These are phyloP conservation scores for Exophiala spinifera DNA, from an alignment of 2,329 filamentous ascomycete genomes.

Conservation along the genomic window DNA sequence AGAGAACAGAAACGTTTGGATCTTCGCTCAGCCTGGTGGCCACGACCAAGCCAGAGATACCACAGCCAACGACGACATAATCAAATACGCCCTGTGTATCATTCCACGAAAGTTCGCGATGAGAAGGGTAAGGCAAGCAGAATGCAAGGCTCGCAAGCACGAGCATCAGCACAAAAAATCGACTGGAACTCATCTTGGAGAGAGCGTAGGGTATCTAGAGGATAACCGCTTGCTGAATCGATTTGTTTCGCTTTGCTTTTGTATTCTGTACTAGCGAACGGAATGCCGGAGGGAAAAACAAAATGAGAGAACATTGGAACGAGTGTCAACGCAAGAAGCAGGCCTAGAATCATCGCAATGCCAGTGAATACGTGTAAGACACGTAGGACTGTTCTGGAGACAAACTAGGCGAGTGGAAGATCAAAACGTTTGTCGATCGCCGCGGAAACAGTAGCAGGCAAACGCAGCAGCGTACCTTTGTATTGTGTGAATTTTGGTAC, in stretches of 20 bases:
- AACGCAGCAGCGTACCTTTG: no score
- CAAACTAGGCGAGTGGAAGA: no score
- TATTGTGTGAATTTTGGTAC: no score
- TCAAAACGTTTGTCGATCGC: no score
- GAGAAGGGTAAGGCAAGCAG: not conserved
- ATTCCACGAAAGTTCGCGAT: not conserved
- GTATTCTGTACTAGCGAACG: not conserved
- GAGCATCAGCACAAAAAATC: not conserved
- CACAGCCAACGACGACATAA: conserved; percentile 36
- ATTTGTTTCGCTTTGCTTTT: not conserved
- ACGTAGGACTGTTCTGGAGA: no score
- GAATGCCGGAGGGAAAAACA: not conserved
- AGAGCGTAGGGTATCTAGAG: no score
- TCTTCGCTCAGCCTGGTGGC: conserved; percentile 31
- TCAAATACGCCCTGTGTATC: conserved; percentile 24
- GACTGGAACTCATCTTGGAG: not conserved
- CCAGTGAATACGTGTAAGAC: no score
- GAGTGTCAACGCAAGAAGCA: not conserved
- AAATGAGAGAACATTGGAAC: not conserved
- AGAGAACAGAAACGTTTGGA: conserved; percentile 29
- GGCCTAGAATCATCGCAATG: no score
- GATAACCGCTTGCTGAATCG: no score
- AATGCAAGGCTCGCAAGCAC: not conserved
- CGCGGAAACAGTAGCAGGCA: no score
- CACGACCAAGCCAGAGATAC: conserved; percentile 33